Conservation (phyloP, 2,329 filamentous ascomycete species). For the Tothia fuscella region DNA sequence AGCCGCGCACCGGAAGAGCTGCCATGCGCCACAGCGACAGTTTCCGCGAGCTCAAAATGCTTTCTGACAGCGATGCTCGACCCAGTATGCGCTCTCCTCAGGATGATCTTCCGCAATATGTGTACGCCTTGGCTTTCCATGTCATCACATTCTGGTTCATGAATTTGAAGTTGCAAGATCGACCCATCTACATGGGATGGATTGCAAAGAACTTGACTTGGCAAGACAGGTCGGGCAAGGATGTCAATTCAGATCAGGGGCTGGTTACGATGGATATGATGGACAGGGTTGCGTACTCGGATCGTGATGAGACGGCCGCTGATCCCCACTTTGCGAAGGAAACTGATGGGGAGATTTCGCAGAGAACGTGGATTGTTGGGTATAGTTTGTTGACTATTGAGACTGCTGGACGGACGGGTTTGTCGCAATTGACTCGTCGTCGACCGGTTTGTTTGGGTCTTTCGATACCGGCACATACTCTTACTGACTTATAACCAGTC, state of each 20-base stretch:
- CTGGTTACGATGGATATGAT: conserved; percentile 91
- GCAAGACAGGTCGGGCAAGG: conserved; percentile 52
- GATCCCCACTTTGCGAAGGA: conserved; percentile 54
- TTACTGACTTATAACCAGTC: too few species aligned
- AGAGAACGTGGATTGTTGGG: conserved; percentile 60
- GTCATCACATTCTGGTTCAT: conserved; percentile 97
- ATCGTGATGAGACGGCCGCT: conserved; percentile 63
- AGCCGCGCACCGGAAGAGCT: conserved; percentile 14
- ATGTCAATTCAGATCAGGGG: conserved; percentile 79
- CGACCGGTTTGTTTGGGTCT: too few species aligned
- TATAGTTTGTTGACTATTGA: conserved; percentile 64
- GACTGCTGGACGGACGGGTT: conserved; percentile 53
- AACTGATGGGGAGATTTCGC: conserved; percentile 53
- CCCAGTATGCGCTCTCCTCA: conserved; percentile 26
- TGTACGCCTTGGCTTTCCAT: conserved; percentile 87
- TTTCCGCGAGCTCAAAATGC: conserved; percentile 28
- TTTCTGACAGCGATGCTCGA: conserved; percentile 8
- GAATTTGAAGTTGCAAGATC: conserved; percentile 71
- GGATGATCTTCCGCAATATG: conserved; percentile 81
- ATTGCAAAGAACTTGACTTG: conserved; percentile 77
- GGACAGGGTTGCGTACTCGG: conserved; percentile 76
- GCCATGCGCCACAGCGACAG: conserved; percentile 30
- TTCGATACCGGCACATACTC: too few species aligned
- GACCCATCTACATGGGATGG: conserved; percentile 75
- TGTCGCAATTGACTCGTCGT: conserved; percentile 59